A percentile compares a stretch with the other conserved stretches of the same genome.
Conservation (phyloP, 805 yeast genomes). For the Peterozyma xylosa region DNA sequence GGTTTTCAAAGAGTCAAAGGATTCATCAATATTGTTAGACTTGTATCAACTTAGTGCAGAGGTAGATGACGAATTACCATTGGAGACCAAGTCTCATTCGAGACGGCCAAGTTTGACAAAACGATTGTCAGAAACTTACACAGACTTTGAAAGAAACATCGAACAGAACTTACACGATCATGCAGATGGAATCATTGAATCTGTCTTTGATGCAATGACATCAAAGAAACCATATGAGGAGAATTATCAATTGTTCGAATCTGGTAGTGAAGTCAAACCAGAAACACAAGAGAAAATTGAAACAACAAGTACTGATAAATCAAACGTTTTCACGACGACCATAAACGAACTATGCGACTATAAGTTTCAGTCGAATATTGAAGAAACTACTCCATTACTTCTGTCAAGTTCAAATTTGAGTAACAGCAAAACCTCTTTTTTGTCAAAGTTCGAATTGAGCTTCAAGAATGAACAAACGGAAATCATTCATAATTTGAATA, state of each 20-base stretch:
- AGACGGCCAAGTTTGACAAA: slow-evolving; percentile 16
- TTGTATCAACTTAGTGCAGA: slow-evolving; percentile 7
- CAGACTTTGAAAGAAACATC: slow-evolving; percentile 19
- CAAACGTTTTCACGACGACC: slow-evolving; percentile 4
- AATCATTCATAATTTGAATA: slow-evolving; percentile 52
- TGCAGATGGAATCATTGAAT: slow-evolving; percentile 58
- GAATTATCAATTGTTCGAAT: slow-evolving; percentile 2
- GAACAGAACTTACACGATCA: slow-evolving; percentile 46
- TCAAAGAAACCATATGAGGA: slow-evolving; percentile 15
- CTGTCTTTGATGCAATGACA: slow-evolving; percentile 52
- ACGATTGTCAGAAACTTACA: slow-evolving; percentile 19
- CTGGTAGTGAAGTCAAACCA: not conserved
- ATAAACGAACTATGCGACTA: slow-evolving; percentile 10
- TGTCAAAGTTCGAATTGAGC: slow-evolving; percentile 24
- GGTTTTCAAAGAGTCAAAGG: slow-evolving; percentile 19
- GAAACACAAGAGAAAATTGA: not conserved
- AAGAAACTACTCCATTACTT: slow-evolving; percentile 3
- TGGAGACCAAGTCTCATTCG: slow-evolving; percentile 2
- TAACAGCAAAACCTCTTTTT: not conserved
- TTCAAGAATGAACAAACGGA: slow-evolving; percentile 35
- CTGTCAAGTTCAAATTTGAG: not conserved
- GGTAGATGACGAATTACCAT: slow-evolving; percentile 16
- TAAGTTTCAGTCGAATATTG: slow-evolving; percentile 1
- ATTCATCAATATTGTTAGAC: slow-evolving; percentile 11
- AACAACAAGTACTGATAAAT: slow-evolving; percentile 3